A percentile compares a stretch with the other conserved stretches of the same genome.
These are phyloP conservation scores for Mentha longifolia DNA, from an alignment of 257 asterid species.

Conservation along the genomic window DNA sequence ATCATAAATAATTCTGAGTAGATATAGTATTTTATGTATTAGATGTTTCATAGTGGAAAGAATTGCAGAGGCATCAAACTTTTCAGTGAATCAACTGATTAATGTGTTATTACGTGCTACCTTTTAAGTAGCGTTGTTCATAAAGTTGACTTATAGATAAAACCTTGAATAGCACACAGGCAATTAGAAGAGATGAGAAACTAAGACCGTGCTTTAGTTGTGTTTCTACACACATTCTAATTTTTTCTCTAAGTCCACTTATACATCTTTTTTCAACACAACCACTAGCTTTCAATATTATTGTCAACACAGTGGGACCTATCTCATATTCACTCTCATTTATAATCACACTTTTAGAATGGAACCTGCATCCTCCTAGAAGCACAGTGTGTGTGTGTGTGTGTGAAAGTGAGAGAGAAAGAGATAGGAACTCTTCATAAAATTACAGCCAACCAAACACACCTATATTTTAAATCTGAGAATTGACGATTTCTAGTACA, in stretches of 20 bases:
- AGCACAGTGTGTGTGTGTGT: background rate
- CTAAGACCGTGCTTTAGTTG: background rate
- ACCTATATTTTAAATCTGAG: background rate
- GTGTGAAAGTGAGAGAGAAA: too few relatives aligned
- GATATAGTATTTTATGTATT: background rate
- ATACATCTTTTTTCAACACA: background rate
- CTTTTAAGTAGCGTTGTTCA: background rate
- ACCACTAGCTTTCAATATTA: background rate
- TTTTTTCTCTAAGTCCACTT: background rate
- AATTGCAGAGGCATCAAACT: background rate
- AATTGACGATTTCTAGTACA: background rate
- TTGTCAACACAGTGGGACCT: background rate
- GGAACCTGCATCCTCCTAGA: background rate
- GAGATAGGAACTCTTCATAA: too few relatives aligned
- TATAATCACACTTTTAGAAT: background rate
- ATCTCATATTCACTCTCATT: background rate
- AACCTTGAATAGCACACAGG: background rate
- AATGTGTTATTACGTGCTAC: background rate
- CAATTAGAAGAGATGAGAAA: background rate
- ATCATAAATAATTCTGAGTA: background rate
- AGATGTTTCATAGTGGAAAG: background rate
- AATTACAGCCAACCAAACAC: too few relatives aligned
- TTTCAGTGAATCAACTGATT: background rate
- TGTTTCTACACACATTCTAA: background rate
- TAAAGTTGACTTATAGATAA: background rate